Percentiles rank a stretch among this genome's conserved stretches.
These are phyloP conservation scores for Corrigiola litoralis DNA, from an alignment of 179 eudicot species.

Conservation along the genomic window DNA sequence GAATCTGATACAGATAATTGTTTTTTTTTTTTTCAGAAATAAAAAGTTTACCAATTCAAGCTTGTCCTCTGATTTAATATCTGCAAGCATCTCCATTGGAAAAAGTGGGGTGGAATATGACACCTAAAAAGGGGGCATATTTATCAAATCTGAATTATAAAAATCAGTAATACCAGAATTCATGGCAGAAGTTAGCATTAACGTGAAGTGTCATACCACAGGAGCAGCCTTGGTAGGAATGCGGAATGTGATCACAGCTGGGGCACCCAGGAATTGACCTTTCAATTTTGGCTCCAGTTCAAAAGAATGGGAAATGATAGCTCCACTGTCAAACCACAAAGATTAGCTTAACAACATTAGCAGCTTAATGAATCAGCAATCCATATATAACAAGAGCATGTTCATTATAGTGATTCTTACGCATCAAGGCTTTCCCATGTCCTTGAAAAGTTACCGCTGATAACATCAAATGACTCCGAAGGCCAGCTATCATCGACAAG, in stretches of 20 bases:
- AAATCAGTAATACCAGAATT: background rate
- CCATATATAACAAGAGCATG: background rate
- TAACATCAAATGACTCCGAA: constrained; percentile 44
- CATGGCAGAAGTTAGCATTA: background rate
- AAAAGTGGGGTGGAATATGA: constrained; percentile 77
- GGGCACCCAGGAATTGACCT: constrained; percentile 22
- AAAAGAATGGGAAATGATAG: constrained; percentile 36
- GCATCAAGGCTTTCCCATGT: constrained; percentile 89
- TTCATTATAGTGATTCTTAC: constrained; percentile 38
- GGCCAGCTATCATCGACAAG: constrained; percentile 85
- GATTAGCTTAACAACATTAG: background rate
- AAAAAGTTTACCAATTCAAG: constrained; percentile 53
- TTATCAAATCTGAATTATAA: background rate
- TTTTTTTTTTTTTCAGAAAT: too few relatives aligned
- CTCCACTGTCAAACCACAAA: constrained; percentile 44
- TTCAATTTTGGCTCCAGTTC: constrained; percentile 28
- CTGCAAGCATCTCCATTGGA: constrained; percentile 64
- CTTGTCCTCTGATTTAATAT: constrained; percentile 54
- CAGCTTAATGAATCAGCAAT: background rate
- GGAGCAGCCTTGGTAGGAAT: constrained; percentile 39
- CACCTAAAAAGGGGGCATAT: constrained; percentile 38
- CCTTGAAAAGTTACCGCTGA: constrained; percentile 68
- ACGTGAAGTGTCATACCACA: constrained; percentile 45
- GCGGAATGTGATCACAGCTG: constrained; percentile 26
- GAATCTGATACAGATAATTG: background rate